phyloP scores from a whole-genome alignment of 2,329 filamentous ascomycete species.

The Cephalotrichum gorgonifer region DNA sequence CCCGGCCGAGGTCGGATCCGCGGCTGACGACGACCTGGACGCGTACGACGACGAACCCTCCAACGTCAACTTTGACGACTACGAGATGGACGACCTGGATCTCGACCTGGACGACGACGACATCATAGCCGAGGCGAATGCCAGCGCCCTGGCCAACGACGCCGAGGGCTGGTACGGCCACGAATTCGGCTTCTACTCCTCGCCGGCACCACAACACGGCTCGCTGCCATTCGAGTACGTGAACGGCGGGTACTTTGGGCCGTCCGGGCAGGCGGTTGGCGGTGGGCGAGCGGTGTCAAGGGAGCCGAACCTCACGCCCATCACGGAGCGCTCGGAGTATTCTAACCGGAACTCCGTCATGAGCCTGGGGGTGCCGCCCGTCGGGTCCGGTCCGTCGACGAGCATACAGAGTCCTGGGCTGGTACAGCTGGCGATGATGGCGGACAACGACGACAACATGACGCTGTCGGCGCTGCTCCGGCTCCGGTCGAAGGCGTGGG shows the following conservation, averaged over 20 bases:
- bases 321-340: conserved; percentile 92
- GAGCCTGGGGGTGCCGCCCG: conserved; percentile 50
- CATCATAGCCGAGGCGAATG: conserved; percentile 92
- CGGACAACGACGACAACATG: conserved; percentile 57
- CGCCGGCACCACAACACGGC: conserved; percentile 31
- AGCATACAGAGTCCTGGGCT: conserved; percentile 61
- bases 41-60: conserved; percentile 7
- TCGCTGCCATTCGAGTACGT: conserved; percentile 47
- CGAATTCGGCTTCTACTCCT: conserved; percentile 92
- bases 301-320: conserved; percentile 89
- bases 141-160: conserved; percentile 84
- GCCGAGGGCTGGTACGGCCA: conserved; percentile 90
- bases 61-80: conserved; percentile 30
- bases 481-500: conserved; percentile 67
- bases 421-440: conserved; percentile 62
- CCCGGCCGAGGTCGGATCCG: conserved; percentile 8
- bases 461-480: conserved; percentile 62
- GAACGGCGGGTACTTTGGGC: conserved; percentile 84
- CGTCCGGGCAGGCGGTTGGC: conserved; percentile 58
- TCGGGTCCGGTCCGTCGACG: conserved; percentile 29
- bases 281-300: conserved; percentile 66
- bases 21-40: conserved; percentile 5
- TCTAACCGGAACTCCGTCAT: conserved; percentile 89
- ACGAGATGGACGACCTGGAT: conserved; percentile 57
- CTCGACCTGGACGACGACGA: conserved; percentile 62